Conservation (phyloP, 371 early-diverging fungal genomes). For the Apophysomyces sp. region DNA sequence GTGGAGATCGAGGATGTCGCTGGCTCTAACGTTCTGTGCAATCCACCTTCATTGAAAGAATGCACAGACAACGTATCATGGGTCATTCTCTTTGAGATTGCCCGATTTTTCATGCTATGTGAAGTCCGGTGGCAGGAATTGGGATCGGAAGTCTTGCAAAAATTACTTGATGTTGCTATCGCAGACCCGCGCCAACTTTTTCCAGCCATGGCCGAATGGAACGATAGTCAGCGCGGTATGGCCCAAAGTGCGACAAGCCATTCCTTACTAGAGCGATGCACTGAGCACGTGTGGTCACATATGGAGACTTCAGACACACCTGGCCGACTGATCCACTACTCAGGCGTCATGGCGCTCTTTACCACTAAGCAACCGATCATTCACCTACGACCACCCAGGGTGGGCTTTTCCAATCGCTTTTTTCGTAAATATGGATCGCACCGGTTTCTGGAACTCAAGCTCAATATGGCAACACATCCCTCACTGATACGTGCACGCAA, state of each 20-base stretch:
- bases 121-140: neutral
- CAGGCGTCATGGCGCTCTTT: neutral
- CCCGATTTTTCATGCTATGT: conserved; percentile 1
- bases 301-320: neutral
- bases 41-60: neutral
- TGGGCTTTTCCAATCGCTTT: conserved; percentile 11
- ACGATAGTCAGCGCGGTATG: neutral
- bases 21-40: neutral
- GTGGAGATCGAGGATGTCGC: neutral
- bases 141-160: neutral
- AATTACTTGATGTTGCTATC: neutral
- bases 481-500: neutral
- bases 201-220: neutral
- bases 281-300: neutral
- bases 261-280: neutral
- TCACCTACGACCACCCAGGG: conserved; percentile 8
- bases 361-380: neutral
- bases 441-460: conserved; percentile 15
- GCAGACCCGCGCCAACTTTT: neutral
- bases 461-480: neutral
- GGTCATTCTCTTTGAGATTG: neutral
- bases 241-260: neutral
- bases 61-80: neutral
- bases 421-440: conserved; percentile 19
- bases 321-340: neutral